A percentile compares a stretch with the other conserved stretches of the same genome.
Conservation (phyloP, 176 grass and related monocot species). For the Ampelocalamus luodianensis region DNA sequence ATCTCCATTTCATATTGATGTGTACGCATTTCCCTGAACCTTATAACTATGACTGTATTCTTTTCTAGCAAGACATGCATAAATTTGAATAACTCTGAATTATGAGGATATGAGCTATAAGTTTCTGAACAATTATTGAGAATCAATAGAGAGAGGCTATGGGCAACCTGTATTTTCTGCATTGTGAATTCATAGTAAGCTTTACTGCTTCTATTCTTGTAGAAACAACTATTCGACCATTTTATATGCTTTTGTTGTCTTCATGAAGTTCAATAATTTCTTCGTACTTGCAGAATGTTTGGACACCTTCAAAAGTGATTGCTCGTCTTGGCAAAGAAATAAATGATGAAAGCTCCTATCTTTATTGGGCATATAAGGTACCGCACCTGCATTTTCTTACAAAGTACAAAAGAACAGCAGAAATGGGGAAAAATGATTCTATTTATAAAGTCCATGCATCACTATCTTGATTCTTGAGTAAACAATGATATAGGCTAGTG, state of each 20-base stretch:
- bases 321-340: constrained; percentile 94
- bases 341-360: constrained; percentile 78
- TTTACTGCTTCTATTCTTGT: not conserved
- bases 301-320: constrained; percentile 95
- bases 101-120: constrained; percentile 5
- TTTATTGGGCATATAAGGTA: constrained; percentile 96
- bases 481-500: not conserved
- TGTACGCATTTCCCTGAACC: not conserved
- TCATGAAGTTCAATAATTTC: constrained; percentile 5
- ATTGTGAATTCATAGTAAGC: not conserved
- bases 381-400: not conserved
- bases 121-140: constrained; percentile 9
- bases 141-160: not conserved
- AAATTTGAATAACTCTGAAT: constrained; percentile 16
- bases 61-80: not conserved
- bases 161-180: not conserved
- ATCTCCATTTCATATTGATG: not conserved
- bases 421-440: not conserved
- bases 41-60: not conserved
- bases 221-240: not conserved
- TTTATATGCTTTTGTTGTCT: constrained; percentile 18
- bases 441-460: not conserved
- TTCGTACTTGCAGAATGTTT: constrained; percentile 65
- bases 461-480: constrained; percentile 14
- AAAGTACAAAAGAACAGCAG: constrained; percentile 13